phyloP scores from a whole-genome alignment of 768 basidiomycete genomes.

The Auricularia auricula-judae region DNA sequence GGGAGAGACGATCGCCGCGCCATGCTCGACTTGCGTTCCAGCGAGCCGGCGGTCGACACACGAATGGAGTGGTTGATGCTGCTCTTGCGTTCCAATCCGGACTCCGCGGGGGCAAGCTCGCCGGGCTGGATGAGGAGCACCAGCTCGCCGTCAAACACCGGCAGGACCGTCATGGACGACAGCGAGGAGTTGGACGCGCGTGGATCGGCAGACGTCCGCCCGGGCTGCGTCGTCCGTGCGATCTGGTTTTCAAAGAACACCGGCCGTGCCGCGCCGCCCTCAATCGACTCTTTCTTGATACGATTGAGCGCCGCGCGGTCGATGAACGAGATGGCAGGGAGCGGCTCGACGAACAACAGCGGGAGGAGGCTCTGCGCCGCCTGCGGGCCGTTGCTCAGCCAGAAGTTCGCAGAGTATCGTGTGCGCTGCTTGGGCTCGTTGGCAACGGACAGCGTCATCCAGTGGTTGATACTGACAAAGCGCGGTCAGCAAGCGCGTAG shows the following conservation, averaged over 20 bases:
- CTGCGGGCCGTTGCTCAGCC: conserved; percentile 31
- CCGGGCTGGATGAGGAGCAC: conserved; percentile 54
- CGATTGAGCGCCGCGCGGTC: conserved; percentile 56
- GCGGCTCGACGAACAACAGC: conserved; percentile 63
- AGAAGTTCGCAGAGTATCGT: conserved; percentile 68
- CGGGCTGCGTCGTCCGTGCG: not conserved
- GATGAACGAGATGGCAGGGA: conserved; percentile 56
- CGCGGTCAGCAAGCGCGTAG: not conserved
- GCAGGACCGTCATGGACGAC: conserved; percentile 39
- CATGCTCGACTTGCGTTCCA: conserved; percentile 69
- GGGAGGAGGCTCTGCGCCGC: conserved; percentile 43
- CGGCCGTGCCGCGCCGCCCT: conserved; percentile 20
- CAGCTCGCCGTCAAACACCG: conserved; percentile 65
- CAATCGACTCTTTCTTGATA: conserved; percentile 53
- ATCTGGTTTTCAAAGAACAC: conserved; percentile 1
- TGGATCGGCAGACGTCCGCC: conserved; percentile 2
- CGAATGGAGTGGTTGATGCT: conserved; percentile 64
- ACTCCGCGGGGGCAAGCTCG: conserved; percentile 15
- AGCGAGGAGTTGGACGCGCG: not conserved
- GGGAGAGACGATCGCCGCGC: conserved; percentile 70
- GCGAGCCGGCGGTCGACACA: conserved; percentile 49
- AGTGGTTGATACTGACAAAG: conserved; percentile 33
- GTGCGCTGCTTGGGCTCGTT: conserved; percentile 67
- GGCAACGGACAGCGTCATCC: conserved; percentile 65
- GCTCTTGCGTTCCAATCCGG: conserved; percentile 22